Conservation (phyloP, 768 basidiomycete species). For the Lepiota brunneoincarnata region DNA sequence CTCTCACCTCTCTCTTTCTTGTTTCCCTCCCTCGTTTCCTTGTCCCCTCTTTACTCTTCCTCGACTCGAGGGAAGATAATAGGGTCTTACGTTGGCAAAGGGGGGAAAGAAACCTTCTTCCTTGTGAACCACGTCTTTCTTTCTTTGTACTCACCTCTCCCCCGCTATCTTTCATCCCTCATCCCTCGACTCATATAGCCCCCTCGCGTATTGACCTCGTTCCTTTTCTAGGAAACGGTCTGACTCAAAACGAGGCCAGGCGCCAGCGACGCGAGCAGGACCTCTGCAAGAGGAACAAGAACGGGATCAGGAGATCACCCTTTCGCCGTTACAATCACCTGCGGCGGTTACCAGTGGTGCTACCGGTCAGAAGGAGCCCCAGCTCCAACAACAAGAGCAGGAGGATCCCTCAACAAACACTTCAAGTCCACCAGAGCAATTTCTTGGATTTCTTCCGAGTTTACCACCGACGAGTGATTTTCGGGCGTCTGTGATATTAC, state of each 20-base stretch:
- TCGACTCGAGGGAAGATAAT: slow-evolving; percentile 4
- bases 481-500: slow-evolving; percentile 82
- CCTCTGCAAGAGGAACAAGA: slow-evolving; percentile 23
- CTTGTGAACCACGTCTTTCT: slow-evolving; percentile 10
- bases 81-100: neutral
- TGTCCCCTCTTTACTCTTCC: neutral
- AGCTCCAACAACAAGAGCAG: neutral
- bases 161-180: slow-evolving; percentile 21
- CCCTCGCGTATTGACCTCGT: neutral
- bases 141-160: slow-evolving; percentile 18
- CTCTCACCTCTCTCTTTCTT: slow-evolving; percentile 2
- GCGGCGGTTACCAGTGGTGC: neutral
- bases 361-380: neutral
- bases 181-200: slow-evolving; percentile 9
- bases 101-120: slow-evolving; percentile 6
- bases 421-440: neutral
- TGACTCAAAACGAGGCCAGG: slow-evolving; percentile 54
- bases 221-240: slow-evolving; percentile 65
- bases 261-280: slow-evolving; percentile 21
- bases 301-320: slow-evolving; percentile 25
- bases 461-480: slow-evolving; percentile 75
- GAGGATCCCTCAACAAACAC: neutral
- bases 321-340: neutral
- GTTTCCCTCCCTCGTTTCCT: neutral
- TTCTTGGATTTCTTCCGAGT: slow-evolving; percentile 36